Conservation (phyloP, 2,329 filamentous ascomycete species). For the Pyrenophora graminea region DNA sequence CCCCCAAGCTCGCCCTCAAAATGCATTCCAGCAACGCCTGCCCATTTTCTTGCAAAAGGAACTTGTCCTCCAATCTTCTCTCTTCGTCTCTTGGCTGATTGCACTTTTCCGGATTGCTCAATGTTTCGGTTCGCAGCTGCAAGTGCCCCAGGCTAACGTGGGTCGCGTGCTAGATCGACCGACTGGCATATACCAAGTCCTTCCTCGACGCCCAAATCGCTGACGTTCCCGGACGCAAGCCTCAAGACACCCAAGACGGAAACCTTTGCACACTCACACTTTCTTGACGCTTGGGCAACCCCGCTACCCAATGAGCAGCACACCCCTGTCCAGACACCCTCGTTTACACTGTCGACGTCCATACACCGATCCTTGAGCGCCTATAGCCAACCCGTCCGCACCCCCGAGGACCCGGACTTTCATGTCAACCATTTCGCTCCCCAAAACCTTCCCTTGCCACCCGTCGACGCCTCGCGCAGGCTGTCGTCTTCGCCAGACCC, state of each 20-base stretch:
- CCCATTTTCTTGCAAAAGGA: conserved; percentile 10
- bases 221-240: conserved; percentile 46
- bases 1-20: conserved; percentile 25
- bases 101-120: conserved; percentile 6
- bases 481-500: conserved; percentile 63
- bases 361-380: conserved; percentile 42
- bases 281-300: conserved; percentile 56
- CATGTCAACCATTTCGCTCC: conserved; percentile 67
- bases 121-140: conserved; percentile 16
- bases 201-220: conserved; percentile 53
- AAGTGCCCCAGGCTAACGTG: conserved; percentile 42
- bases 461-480: conserved; percentile 63
- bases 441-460: conserved; percentile 60
- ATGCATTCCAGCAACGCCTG: conserved; percentile 23
- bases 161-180: conserved; percentile 45
- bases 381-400: conserved; percentile 41
- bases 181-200: conserved; percentile 58
- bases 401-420: conserved; percentile 51
- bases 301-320: conserved; percentile 49
- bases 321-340: conserved; percentile 50
- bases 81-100: conserved; percentile 13
- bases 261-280: conserved; percentile 49
- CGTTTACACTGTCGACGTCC: conserved; percentile 43
- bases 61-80: conserved; percentile 8
- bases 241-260: conserved; percentile 53